phyloP scores from a whole-genome alignment of 768 basidiomycete species.

The Cubamyces sp. region DNA sequence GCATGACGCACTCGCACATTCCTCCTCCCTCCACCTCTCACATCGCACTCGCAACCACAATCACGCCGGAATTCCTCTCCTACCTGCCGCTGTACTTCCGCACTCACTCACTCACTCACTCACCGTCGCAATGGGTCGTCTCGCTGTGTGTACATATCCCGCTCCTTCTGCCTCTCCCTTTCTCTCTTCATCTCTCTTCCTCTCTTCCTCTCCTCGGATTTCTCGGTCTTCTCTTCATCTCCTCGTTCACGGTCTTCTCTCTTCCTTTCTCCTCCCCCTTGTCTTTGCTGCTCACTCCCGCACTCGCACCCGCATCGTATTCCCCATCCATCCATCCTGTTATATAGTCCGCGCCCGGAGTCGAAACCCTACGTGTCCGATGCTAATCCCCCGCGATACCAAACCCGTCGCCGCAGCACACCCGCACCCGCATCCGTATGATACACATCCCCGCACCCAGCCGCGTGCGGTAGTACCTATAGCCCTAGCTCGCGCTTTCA shows the following conservation, averaged over 20 bases:
- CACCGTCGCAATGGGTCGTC: conserved; percentile 8
- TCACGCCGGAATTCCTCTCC: conserved; percentile 8
- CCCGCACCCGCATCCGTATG: background rate
- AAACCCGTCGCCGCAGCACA: conserved; percentile 20
- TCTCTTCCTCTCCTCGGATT: conserved; percentile 11
- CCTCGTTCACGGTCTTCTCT: conserved; percentile 3
- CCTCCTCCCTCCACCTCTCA: background rate
- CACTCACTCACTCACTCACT: background rate
- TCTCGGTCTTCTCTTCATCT: conserved; percentile 14
- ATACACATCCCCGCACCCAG: background rate
- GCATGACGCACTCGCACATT: background rate
- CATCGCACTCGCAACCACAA: conserved; percentile 4
- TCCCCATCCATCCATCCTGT: conserved; percentile 2
- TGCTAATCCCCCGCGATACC: conserved; percentile 26
- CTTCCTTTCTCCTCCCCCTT: conserved; percentile 9
- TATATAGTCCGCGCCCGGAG: background rate
- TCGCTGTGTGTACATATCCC: conserved; percentile 22
- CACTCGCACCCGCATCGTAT: background rate
- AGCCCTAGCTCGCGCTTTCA: conserved; percentile 4
- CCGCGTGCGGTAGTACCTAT: background rate
- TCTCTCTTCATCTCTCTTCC: background rate
- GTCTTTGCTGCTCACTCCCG: background rate
- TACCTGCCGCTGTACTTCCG: conserved; percentile 15
- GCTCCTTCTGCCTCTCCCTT: conserved; percentile 8
- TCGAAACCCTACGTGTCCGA: conserved; percentile 16